These are phyloP conservation scores for Schoenoplectus tabernaemontani DNA, from an alignment of 202 grass and related monocot genomes.

Conservation along the genomic window DNA sequence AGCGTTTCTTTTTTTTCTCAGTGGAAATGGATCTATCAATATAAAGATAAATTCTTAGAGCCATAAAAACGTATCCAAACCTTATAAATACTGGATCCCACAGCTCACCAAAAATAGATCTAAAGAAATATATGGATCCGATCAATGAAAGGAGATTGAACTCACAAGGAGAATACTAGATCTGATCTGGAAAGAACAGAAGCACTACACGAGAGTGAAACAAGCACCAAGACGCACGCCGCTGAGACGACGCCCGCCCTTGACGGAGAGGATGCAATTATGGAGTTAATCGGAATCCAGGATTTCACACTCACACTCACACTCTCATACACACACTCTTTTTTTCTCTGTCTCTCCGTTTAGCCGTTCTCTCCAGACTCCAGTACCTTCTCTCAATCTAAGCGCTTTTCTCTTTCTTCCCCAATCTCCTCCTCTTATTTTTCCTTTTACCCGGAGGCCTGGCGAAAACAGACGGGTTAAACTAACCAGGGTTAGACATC, in stretches of 20 bases:
- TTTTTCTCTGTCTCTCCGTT: too few species aligned
- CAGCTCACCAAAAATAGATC: neutral
- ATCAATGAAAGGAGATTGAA: neutral
- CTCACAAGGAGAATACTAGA: slow-evolving; percentile 8
- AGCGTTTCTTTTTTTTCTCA: neutral
- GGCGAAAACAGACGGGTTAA: slow-evolving; percentile 25
- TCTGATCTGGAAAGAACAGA: neutral
- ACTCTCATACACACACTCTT: neutral
- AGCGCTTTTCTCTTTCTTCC: neutral
- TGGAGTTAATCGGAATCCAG: neutral
- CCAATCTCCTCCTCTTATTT: neutral
- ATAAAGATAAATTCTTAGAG: neutral
- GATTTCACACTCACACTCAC: neutral
- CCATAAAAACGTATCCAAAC: neutral
- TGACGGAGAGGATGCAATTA: neutral
- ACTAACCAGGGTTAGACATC: slow-evolving; percentile 28
- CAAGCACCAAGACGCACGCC: too few species aligned
- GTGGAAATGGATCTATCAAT: neutral
- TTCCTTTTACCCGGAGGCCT: neutral
- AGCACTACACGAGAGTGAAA: neutral
- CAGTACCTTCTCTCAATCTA: slow-evolving; percentile 2
- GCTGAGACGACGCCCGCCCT: neutral
- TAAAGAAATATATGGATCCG: neutral
- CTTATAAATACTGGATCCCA: neutral
- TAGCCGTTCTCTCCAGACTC: neutral